Conservation (phyloP, 495 filamentous ascomycete genomes). For the Aspergillus kassunensis region DNA sequence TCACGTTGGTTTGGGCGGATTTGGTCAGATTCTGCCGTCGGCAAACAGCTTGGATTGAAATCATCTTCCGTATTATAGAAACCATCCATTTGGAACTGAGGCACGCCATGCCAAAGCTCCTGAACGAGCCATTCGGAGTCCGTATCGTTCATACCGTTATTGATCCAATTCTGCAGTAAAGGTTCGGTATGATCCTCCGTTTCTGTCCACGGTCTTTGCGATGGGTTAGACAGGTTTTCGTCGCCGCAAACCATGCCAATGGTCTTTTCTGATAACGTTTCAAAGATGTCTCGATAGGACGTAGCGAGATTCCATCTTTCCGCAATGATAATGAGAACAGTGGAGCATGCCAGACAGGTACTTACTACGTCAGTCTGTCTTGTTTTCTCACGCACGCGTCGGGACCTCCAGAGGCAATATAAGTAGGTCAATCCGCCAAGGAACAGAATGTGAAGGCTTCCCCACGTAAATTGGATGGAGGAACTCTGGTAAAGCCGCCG, state of each 20-base stretch:
- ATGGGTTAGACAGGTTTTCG: no score
- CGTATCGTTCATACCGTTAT: no score
- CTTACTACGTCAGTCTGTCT: not conserved
- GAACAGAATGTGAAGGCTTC: not conserved
- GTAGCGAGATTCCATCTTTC: not conserved
- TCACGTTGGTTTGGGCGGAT: no score
- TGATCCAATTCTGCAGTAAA: no score
- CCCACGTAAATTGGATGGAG: not conserved
- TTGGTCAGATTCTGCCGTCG: no score
- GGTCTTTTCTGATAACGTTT: not conserved
- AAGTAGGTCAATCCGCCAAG: not conserved
- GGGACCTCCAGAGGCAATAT: not conserved
- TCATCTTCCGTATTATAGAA: no score
- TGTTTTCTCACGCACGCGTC: not conserved
- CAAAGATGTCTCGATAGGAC: not conserved
- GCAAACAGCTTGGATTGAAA: no score
- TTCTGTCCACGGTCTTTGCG: no score
- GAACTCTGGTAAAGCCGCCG: not conserved
- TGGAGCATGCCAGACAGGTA: not conserved
- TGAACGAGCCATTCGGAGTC: no score
- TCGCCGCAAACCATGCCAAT: not conserved
- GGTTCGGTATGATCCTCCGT: no score
- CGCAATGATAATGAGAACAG: not conserved
- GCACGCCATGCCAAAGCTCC: no score
- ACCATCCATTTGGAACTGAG: no score